Percentiles rank a stretch among this genome's conserved stretches.
These are phyloP conservation scores for Fusarium agapanthi DNA, from an alignment of 2,329 filamentous ascomycete species.

Conservation along the genomic window DNA sequence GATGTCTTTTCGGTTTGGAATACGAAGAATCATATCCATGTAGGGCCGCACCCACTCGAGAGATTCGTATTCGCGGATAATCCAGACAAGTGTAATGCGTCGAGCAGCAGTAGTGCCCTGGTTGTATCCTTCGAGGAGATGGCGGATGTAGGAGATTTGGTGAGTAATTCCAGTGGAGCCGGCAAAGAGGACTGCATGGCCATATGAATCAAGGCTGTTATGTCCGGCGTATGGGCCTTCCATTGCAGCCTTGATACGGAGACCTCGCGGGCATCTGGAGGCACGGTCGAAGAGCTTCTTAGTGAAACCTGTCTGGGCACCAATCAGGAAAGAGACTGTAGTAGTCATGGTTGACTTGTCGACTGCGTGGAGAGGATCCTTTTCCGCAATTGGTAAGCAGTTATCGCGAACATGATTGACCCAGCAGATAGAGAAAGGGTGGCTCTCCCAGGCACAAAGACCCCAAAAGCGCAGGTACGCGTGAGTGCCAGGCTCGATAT, in stretches of 20 bases:
- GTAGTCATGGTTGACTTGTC: constrained; percentile 57
- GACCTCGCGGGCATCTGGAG: constrained; percentile 58
- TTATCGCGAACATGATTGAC: constrained; percentile 62
- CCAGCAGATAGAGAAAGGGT: constrained; percentile 84
- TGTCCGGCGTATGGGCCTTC: constrained; percentile 91
- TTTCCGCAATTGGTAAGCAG: constrained; percentile 52
- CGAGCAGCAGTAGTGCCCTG: constrained; percentile 80
- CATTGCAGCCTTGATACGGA: constrained; percentile 76
- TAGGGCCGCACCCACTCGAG: constrained; percentile 94
- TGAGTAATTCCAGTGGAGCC: constrained; percentile 96
- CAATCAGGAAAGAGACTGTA: constrained; percentile 82
- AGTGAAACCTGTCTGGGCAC: constrained; percentile 88
- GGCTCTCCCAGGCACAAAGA: constrained; percentile 74
- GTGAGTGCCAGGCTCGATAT: constrained; percentile 75
- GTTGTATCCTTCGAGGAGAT: constrained; percentile 75
- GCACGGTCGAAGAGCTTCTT: constrained; percentile 80
- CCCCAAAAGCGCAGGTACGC: constrained; percentile 76
- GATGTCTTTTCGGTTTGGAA: constrained; percentile 83
- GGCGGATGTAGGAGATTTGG: constrained; percentile 86
- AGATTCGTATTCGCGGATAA: constrained; percentile 87
- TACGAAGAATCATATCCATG: constrained; percentile 77
- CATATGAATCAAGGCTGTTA: constrained; percentile 89
- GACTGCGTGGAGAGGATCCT: constrained; percentile 50
- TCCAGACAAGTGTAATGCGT: constrained; percentile 86
- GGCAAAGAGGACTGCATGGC: constrained; percentile 88